Conservation (phyloP, 495 filamentous ascomycete species). For the Neurospora hispaniola region DNA sequence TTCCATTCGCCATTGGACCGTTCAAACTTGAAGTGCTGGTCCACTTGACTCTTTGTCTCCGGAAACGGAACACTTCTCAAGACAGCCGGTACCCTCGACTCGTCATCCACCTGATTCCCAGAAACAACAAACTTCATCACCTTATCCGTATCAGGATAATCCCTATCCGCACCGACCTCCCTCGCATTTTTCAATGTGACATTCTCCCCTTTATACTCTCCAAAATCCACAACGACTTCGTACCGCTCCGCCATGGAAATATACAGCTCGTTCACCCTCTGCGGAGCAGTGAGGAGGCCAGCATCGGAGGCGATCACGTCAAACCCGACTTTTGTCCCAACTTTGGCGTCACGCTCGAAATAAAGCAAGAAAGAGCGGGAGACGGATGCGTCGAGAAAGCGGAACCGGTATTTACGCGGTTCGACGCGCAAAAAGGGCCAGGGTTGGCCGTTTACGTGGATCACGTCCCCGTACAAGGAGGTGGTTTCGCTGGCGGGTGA, state of each 20-base stretch:
- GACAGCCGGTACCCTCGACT: not conserved
- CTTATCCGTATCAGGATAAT: slow-evolving; percentile 38
- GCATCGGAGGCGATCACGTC: slow-evolving; percentile 42
- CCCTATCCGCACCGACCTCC: slow-evolving; percentile 31
- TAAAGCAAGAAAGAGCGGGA: slow-evolving; percentile 39
- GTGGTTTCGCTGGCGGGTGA: slow-evolving; percentile 26
- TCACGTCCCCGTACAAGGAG: slow-evolving; percentile 43
- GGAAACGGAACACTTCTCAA: no score
- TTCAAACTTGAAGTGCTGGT: slow-evolving; percentile 35
- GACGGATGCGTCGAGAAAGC: slow-evolving; percentile 40
- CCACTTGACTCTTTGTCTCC: slow-evolving; percentile 7
- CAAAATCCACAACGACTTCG: slow-evolving; percentile 45
- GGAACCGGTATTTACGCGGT: slow-evolving; percentile 47
- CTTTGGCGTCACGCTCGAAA: slow-evolving; percentile 19
- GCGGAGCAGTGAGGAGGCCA: slow-evolving; percentile 32
- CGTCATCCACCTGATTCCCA: slow-evolving; percentile 15
- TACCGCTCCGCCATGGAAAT: slow-evolving; percentile 47
- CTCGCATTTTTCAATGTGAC: slow-evolving; percentile 34
- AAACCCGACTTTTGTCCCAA: slow-evolving; percentile 8
- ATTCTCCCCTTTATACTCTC: slow-evolving; percentile 34
- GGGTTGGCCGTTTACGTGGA: slow-evolving; percentile 46
- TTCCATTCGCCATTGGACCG: slow-evolving; percentile 30
- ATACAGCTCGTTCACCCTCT: slow-evolving; percentile 23
- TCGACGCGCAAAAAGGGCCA: slow-evolving; percentile 47
- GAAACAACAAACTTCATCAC: slow-evolving; percentile 46